Base-by-base conservation (phyloP, 768 basidiomycete genomes). In the Leucocoprinus leucothites region DNA sequence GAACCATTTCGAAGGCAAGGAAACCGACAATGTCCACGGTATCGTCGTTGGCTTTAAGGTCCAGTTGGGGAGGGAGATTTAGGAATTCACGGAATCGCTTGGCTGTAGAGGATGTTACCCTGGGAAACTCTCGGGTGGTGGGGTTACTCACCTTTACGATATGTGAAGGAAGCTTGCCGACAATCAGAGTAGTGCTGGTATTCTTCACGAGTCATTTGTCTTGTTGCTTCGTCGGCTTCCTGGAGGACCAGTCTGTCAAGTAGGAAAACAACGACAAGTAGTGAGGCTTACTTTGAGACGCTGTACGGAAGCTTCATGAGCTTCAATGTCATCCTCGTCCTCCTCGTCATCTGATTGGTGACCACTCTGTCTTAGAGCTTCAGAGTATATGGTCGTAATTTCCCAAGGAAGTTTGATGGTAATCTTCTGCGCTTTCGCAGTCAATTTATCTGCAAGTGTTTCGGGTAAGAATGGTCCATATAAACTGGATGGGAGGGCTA, bases 331-430 rank as follows among this genome's bases (percentile, higher is more conserved):
- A 61, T 96, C 94, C 60, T 96, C 94, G 62, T 97, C 95, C 66
- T 95, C 94, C 66, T 95, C 94, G 57, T 94, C 91, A 60, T 95
- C 94, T n/a, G 86, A 87, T 48, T 92, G 89, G 59, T 90, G 87
- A 6, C 86, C 86, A 50, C 75, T 84, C 57, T 85, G 79, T 53
- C 77, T 77, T 18, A 98, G 76, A 16, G 91, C 88, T 65, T 97
- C 95, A 2, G 89, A 88, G 65, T 94, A 98, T 25, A 94, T 88
- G 0, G 93, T 95, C 2, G 85, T 84, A 9, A 97, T 85, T 67
- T 98, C 95, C 95, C 95, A 98, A 40, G 95, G 92, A 3, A 97
- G 81, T 70, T 96, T 96, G 64, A 98, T 92, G 40, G 91, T 93
- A 57, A 92, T 91, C 67, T 95, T 95, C 70, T 92, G 86, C 1